These are phyloP conservation scores for Penicilliopsis zonata DNA, from an alignment of 495 filamentous ascomycete species.

Conservation along the genomic window DNA sequence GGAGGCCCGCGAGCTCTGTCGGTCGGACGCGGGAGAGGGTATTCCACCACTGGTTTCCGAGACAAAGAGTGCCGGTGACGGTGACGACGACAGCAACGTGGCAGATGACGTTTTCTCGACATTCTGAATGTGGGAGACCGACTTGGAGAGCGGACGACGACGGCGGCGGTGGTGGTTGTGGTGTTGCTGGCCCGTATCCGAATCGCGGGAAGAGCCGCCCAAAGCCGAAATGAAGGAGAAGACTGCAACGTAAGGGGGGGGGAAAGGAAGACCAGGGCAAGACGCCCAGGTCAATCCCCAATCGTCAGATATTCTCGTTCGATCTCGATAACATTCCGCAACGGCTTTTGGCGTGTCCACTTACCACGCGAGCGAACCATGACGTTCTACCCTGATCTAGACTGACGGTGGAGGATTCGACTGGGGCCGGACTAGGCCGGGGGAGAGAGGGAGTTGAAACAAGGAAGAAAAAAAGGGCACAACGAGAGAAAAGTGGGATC, in stretches of 20 bases:
- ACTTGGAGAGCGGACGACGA: conserved; percentile 17
- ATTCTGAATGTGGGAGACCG: conserved; percentile 11
- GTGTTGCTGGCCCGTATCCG: conserved; percentile 7
- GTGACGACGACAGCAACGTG: too few species aligned
- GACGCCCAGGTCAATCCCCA: too few species aligned
- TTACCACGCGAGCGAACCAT: conserved; percentile 1
- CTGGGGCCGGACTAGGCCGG: too few species aligned
- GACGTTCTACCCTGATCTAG: conserved; percentile 1
- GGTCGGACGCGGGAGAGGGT: conserved; percentile 6
- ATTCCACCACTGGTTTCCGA: too few species aligned
- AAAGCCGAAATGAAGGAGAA: conserved; percentile 53
- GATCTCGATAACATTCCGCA: too few species aligned
- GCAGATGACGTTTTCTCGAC: conserved; percentile 26
- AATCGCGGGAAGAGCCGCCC: conserved; percentile 27
- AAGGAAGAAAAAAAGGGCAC: background rate
- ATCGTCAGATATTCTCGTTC: background rate
- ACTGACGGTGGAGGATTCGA: background rate
- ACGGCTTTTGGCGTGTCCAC: too few species aligned
- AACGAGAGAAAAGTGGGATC: background rate
- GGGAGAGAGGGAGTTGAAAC: background rate
- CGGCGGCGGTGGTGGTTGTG: conserved; percentile 13
- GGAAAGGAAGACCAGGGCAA: too few species aligned
- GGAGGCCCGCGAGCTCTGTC: conserved; percentile 43
- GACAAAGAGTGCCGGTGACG: conserved; percentile 18
- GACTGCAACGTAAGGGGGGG: conserved; percentile 26